These are phyloP conservation scores for Lactarius evosmus DNA, from an alignment of 768 basidiomycete species.

Conservation along the genomic window DNA sequence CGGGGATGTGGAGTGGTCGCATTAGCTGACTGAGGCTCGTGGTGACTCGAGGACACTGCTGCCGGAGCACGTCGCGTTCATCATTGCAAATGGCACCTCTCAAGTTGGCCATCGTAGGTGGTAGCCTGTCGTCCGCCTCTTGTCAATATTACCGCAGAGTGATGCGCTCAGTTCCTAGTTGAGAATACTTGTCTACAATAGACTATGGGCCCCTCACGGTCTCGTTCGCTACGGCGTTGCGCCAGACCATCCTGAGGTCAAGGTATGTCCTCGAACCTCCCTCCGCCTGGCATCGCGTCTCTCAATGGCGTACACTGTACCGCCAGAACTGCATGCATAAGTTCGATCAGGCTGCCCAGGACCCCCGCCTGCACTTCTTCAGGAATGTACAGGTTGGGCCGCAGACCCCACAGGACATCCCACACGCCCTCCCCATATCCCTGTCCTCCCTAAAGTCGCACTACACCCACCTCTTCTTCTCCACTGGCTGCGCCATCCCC, in stretches of 20 bases:
- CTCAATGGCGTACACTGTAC: neutral
- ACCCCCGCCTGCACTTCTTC: slow-evolving; percentile 84
- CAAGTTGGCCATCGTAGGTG: slow-evolving; percentile 90
- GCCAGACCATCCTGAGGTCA: slow-evolving; percentile 98
- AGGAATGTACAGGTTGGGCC: too few species aligned
- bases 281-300: slow-evolving; percentile 1
- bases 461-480: slow-evolving; percentile 85
- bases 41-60: too few species aligned
- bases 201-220: slow-evolving; percentile 92
- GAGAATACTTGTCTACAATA: slow-evolving; percentile 85
- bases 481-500: slow-evolving; percentile 78
- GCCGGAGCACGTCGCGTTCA: too few species aligned
- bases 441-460: slow-evolving; percentile 57
- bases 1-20: too few species aligned
- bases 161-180: slow-evolving; percentile 38
- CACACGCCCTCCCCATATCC: slow-evolving; percentile 55
- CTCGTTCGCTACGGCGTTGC: slow-evolving; percentile 95
- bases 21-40: too few species aligned
- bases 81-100: slow-evolving; percentile 35
- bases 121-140: slow-evolving; percentile 91
- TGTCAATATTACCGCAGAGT: slow-evolving; percentile 54
- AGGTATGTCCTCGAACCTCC: slow-evolving; percentile 45
- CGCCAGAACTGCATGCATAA: slow-evolving; percentile 92
- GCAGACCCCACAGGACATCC: too few species aligned
- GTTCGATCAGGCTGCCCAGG: slow-evolving; percentile 79